These are phyloP conservation scores for Copromyces sp. DNA, from an alignment of 495 filamentous ascomycete genomes.

Conservation along the genomic window DNA sequence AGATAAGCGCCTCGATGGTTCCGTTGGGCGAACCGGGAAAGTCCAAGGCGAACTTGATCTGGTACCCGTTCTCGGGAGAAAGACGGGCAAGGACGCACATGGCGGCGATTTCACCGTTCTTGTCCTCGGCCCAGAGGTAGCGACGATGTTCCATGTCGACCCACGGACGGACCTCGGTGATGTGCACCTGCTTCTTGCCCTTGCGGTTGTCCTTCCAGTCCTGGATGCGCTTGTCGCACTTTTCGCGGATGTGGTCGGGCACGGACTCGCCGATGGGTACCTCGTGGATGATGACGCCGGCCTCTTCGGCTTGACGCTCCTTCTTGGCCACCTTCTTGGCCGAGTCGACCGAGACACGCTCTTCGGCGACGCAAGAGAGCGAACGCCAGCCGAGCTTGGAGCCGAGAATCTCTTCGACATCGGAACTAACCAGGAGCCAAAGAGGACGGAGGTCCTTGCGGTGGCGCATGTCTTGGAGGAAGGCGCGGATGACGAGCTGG, in stretches of 20 bases:
- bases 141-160: conserved; percentile 65
- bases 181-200: conserved; percentile 66
- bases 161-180: conserved; percentile 79
- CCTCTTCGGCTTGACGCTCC: conserved; percentile 62
- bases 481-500: conserved; percentile 55
- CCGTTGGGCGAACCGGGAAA: conserved; percentile 71
- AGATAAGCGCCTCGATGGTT: conserved; percentile 70
- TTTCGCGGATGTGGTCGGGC: conserved; percentile 49
- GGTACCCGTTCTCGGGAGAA: conserved; percentile 65
- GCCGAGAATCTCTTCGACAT: conserved; percentile 64
- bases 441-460: conserved; percentile 63
- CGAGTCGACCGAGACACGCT: conserved; percentile 63
- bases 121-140: conserved; percentile 66
- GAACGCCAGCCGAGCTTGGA: conserved; percentile 72
- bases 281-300: conserved; percentile 64
- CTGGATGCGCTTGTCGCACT: conserved; percentile 58
- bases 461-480: conserved; percentile 61
- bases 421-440: conserved; percentile 63
- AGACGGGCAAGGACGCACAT: conserved; percentile 68
- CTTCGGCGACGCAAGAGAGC: conserved; percentile 73
- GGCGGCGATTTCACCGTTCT: conserved; percentile 55
- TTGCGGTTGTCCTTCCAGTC: conserved; percentile 74
- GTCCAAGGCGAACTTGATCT: conserved; percentile 81
- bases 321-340: conserved; percentile 52
- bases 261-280: conserved; percentile 49